These are phyloP conservation scores for Cyclostephanos tholiformis DNA, from an alignment of 108 stramenopile genomes.

Conservation along the genomic window DNA sequence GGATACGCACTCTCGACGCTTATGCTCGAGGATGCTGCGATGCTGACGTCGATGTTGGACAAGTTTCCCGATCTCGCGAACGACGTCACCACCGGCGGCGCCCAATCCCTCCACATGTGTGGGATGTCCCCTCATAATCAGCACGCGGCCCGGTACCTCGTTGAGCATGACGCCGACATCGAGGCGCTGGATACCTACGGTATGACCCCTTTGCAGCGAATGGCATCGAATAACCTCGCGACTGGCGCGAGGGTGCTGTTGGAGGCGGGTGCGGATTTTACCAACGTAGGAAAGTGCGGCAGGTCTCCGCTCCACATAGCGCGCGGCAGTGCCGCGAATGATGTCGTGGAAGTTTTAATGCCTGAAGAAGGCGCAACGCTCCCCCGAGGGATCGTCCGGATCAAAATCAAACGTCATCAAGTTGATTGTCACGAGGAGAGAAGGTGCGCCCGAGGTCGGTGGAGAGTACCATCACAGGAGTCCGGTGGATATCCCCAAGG, in stretches of 20 bases:
- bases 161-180: conserved; percentile 69
- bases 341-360: conserved; percentile 32
- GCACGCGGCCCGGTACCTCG: conserved; percentile 54
- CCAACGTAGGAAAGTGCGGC: conserved; percentile 26
- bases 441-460: conserved; percentile 18
- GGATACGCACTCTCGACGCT: conserved; percentile 67
- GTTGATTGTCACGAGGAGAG: conserved; percentile 37
- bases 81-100: conserved; percentile 83
- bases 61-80: conserved; percentile 67
- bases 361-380: conserved; percentile 8
- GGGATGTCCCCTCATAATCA: conserved; percentile 71
- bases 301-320: conserved; percentile 29
- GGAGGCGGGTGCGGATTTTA: conserved; percentile 59
- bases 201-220: conserved; percentile 81
- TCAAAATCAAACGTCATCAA: conserved; percentile 29
- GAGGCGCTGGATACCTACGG: conserved; percentile 78
- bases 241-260: conserved; percentile 70
- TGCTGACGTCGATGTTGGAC: conserved; percentile 59
- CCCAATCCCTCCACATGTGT: conserved; percentile 81
- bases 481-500: conserved; percentile 30
- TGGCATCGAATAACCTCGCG: conserved; percentile 85
- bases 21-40: conserved; percentile 58
- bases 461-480: conserved; percentile 38
- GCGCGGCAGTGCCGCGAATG: conserved; percentile 29
- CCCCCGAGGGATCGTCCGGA: conserved; percentile 12